Evolutionary conservation across 352 stramenopile genomes (phyloP).

Genomic region (Aphanomyces cochlioides): DNA sequence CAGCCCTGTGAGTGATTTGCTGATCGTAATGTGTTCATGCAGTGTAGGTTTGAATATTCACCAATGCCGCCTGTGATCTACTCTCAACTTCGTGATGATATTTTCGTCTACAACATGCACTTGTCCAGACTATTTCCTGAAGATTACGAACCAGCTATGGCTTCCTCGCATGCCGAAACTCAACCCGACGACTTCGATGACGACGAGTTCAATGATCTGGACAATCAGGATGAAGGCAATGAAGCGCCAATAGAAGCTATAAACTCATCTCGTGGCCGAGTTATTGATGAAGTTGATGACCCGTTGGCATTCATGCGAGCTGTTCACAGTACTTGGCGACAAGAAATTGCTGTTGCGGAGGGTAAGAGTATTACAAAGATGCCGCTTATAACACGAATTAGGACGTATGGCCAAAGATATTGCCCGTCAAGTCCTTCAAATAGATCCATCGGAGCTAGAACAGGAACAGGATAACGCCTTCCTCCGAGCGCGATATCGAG

Average conservation of each 20-base stretch:
- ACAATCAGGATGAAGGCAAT: neutral
- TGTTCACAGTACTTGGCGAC: slow-evolving; percentile 16
- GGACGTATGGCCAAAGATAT: slow-evolving; percentile 8
- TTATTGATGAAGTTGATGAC: slow-evolving; percentile 18
- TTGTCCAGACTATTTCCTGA: slow-evolving; percentile 21
- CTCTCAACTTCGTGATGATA: slow-evolving; percentile 21
- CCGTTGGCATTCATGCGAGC: slow-evolving; percentile 19
- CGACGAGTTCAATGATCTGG: slow-evolving; percentile 9
- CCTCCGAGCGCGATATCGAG: slow-evolving; percentile 13
- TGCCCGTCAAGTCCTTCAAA: slow-evolving; percentile 12
- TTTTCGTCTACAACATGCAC: slow-evolving; percentile 30
- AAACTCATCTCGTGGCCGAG: neutral
- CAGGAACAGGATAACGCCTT: slow-evolving; percentile 6
- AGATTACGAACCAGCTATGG: neutral
- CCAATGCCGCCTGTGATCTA: slow-evolving; percentile 26
- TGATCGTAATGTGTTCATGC: neutral
- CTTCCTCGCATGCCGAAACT: neutral
- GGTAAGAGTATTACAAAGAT: neutral
- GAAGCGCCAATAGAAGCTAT: neutral
- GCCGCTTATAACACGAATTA: neutral
- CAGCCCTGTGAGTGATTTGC: slow-evolving; percentile 39
- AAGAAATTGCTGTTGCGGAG: slow-evolving; percentile 20
- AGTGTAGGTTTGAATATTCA: slow-evolving; percentile 26
- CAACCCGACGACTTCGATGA: neutral
- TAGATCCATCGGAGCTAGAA: slow-evolving; percentile 3